Evolutionary conservation across 495 filamentous ascomycete genomes (phyloP), one percentile per base, ranked within the genome.

Genomic region (Staphylotrichum longicolle): DNA sequence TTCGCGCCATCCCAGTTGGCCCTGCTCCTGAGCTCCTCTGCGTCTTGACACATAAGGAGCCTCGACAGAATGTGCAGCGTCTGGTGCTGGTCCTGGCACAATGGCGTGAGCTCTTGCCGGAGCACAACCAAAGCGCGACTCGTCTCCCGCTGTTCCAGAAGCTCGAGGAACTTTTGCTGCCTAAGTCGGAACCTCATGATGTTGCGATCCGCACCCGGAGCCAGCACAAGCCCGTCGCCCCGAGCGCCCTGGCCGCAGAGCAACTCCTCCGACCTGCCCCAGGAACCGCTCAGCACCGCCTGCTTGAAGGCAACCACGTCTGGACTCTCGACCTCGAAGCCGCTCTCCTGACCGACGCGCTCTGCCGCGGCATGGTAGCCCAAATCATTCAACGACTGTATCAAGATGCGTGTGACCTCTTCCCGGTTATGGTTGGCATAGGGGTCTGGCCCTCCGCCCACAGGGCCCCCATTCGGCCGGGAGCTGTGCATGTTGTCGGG

Each of bases 141-240:
- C 15, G 89, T 82, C 68, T 98, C 86, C 60, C 85, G 77, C 60
- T 81, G 75, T 72, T 98, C 92, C 34, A 99, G 77, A 9, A 96
- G 77, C 71, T 99, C 94, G 35, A 99, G 78, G 72, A 91, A 99
- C 74, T 98, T 99, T 70, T 99, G 94, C 70, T 94, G 87, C 64
- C 93, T 81, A 60, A 98, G 77, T 75, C 85, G 85, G 74, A 99
- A 95, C 44, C 71, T 71, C 77, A 83, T 80, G 30, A 73, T 63
- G 63, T 77, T 74, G 33, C 71, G 71, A 54, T 81, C 75, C 40
- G 76, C 74, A 40, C 76, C 78, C 11, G 75, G 65, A n/a, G 73
- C 73, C 10, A 83, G 68, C 7, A 78, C 74, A 41, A 84, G 66
- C 37, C 79, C 81, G 56, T 67, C 72, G 11, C 67, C 74, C 32